Conservation (phyloP, 1,284 basidiomycete species). For the Malassezia restricta region DNA sequence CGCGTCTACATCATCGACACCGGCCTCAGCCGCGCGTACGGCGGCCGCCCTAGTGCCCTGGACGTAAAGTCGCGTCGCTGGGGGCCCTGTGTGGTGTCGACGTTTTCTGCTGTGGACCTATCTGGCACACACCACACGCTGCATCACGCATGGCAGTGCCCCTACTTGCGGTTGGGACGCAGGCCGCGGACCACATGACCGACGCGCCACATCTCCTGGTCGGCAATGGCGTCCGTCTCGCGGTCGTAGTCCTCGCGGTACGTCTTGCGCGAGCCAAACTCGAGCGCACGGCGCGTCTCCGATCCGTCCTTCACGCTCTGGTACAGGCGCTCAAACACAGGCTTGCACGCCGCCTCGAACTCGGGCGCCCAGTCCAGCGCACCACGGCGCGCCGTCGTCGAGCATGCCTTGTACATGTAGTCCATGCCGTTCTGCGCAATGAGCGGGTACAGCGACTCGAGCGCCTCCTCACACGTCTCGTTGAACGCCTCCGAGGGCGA, state of each 20-base stretch:
- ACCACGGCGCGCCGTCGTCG: constrained; percentile 94
- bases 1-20: constrained; percentile 39
- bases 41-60: constrained; percentile 36
- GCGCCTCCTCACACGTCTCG: constrained; percentile 93
- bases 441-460: constrained; percentile 92
- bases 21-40: constrained; percentile 37
- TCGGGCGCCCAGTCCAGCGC: constrained; percentile 98
- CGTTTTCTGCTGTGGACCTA: neutral
- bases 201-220: constrained; percentile 77
- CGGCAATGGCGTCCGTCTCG: constrained; percentile 88
- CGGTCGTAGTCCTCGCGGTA: constrained; percentile 87
- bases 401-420: constrained; percentile 93
- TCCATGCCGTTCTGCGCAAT: constrained; percentile 96
- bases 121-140: neutral
- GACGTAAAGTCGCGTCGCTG: neutral
- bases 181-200: constrained; percentile 40
- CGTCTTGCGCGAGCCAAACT: constrained; percentile 83
- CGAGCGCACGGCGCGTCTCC: constrained; percentile 90
- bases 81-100: neutral
- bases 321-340: constrained; percentile 89
- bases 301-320: constrained; percentile 84
- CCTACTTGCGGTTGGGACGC: constrained; percentile 29
- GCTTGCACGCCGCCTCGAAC: constrained; percentile 84
- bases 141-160: neutral
- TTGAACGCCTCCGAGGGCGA: constrained; percentile 97